Evolutionary conservation across 345 rosid species (phyloP), one percentile per base, ranked within the genome.

Genomic region (Gossypium sturtianum): DNA sequence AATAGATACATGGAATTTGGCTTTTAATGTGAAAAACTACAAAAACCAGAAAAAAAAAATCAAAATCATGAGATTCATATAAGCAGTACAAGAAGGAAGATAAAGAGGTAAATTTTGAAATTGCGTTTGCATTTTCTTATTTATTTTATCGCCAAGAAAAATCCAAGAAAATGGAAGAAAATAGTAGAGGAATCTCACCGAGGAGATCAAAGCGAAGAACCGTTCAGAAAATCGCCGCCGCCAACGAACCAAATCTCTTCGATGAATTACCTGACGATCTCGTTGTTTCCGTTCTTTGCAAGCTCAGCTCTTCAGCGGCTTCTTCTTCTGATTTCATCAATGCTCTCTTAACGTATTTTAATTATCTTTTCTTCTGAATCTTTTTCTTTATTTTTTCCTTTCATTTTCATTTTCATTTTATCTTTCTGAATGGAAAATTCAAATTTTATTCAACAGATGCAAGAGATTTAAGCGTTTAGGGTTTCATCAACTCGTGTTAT

Each of bases 241-340:
- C 41, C 7, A 34, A 43, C 3, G 70, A 70, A 13, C 66, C 81
- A 9, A 82, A 82, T 77, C 70, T 69, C 29, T 83, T 90, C 64
- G 91, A 88, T 22, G 76, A 76, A 7, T 68, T 90, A 47, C 94
- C 80, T 0, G 91, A 90, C 49, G 94, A 90, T 77, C 86, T 90
- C 61, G 74, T 88, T 49, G 62, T 86, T 64, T 76, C 59, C 76
- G 75, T 90, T 70, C 87, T 90, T 71, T 44, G 75, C 76, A 84
- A 78, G 71, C 94, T 90, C 70, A 74, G 76, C 72, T 79, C 89
- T 64, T 76, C 87, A 17, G 86, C 88, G 64, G 84, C 89, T 69
- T 81, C 76, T 66, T 90, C 94, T 22, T 73, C 89, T 0, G 90
- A 90, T 79, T 79, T 90, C 74, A 41, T 86, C 71, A 85, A 13